phyloP scores from a whole-genome alignment of 306 rosid genomes.

The Cercis canadensis region DNA sequence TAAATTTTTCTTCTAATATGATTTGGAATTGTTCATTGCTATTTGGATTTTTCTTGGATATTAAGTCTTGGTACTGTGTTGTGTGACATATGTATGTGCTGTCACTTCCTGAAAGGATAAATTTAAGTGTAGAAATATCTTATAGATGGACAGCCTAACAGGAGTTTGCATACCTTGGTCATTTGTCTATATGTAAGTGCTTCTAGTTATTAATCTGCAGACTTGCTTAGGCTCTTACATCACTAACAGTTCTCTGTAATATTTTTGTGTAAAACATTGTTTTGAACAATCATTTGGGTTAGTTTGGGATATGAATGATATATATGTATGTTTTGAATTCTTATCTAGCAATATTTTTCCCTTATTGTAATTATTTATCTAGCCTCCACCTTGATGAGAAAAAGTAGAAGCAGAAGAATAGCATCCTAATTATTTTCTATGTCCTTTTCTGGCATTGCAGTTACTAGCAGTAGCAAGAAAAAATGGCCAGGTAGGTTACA shows the following conservation, averaged over 20 bases:
- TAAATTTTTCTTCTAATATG: background rate
- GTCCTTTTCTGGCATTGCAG: conserved; percentile 56
- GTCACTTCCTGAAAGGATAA: background rate
- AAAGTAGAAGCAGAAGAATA: background rate
- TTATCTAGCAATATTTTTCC: background rate
- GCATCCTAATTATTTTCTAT: conserved; percentile 18
- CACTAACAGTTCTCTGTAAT: background rate
- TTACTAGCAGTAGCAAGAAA: conserved; percentile 88
- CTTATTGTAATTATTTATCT: background rate
- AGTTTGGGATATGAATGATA: background rate
- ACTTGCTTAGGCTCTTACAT: background rate
- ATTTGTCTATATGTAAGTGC: background rate
- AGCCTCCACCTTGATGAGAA: background rate
- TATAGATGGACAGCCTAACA: background rate
- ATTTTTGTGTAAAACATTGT: background rate
- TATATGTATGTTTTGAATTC: background rate
- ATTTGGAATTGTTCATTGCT: background rate
- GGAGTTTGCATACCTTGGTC: background rate
- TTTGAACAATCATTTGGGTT: background rate
- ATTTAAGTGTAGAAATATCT: background rate
- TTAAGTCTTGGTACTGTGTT: background rate
- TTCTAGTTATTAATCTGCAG: background rate
- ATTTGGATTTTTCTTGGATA: background rate
- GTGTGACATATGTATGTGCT: background rate
- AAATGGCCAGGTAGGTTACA: conserved; percentile 67